A percentile compares a stretch with the other conserved stretches of the same genome.
phyloP scores from a whole-genome alignment of 129 eudicot species.

The Rutidosis leptorrhynchoides region DNA sequence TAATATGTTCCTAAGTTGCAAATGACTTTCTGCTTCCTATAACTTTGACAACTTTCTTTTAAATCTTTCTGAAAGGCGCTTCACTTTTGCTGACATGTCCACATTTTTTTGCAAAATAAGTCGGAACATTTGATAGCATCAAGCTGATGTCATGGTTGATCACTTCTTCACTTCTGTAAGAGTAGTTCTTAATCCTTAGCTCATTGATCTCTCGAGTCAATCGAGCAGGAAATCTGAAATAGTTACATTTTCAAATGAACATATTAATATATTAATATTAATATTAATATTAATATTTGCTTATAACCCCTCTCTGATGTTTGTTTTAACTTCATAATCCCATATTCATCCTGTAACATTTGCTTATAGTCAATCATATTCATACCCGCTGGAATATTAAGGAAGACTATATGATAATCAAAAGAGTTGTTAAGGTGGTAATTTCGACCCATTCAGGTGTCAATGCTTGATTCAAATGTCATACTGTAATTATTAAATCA shows the following conservation, averaged over 20 bases:
- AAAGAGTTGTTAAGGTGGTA: neutral
- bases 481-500: too few species aligned
- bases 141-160: slow-evolving; percentile 59
- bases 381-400: neutral
- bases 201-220: slow-evolving; percentile 60
- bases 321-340: slow-evolving; percentile 56
- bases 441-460: neutral
- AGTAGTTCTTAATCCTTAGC: slow-evolving; percentile 49
- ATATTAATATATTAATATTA: too few species aligned
- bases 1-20: slow-evolving; percentile 20
- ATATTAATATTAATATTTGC: too few species aligned
- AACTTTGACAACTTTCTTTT: slow-evolving; percentile 24
- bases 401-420: neutral
- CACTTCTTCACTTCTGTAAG: slow-evolving; percentile 59
- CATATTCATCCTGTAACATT: slow-evolving; percentile 62
- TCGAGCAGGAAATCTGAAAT: slow-evolving; percentile 83
- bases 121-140: slow-evolving; percentile 50
- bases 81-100: slow-evolving; percentile 42
- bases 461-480: neutral
- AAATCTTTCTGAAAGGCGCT: slow-evolving; percentile 46
- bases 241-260: neutral
- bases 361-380: neutral
- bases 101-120: slow-evolving; percentile 41
- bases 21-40: slow-evolving; percentile 5
- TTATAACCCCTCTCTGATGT: slow-evolving; percentile 45